Evolutionary conservation across 2,329 filamentous ascomycete genomes (phyloP), one percentile per base, ranked within the genome.

Genomic region (Penicillium sp.): DNA sequence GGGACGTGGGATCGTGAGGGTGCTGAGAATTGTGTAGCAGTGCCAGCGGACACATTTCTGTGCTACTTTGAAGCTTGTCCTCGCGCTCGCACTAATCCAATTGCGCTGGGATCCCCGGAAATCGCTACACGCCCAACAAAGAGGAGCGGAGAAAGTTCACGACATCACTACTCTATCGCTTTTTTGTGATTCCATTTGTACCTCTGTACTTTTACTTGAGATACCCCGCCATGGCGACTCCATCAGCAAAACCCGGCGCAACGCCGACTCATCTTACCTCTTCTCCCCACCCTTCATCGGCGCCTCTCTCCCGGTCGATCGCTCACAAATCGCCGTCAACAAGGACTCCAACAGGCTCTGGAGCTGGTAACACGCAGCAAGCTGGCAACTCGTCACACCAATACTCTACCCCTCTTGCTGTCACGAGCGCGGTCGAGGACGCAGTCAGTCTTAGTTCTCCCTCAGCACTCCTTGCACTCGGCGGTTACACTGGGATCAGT

Each of bases 291-390:
- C 66, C 65, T 7, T 58, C 65, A 17, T 63, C 60, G 32, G 60
- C 57, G 16, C 57, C 65, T 37, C 63, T 68, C 53, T 53, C 60
- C 27, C 58, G 58, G 15, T 59, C 64, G 16, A 52, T 69, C 13
- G 61, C 68, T 11, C 64, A 68, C 39, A 71, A 68, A 47, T 71
- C 67, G 5, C 67, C 67, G 2, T 68, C 67, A 4, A 64, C 60
- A 41, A 64, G 61, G 42, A 70, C 67, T 1, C 68, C 67, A 2
- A 66, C 67, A 14, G 64, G 56, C 9, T 65, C 64, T 18, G 59
- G 60, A 4, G 53, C 61, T 9, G 57, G 50, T 2, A 61, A 64
- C 39, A 44, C 42, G n/a, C 57, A 63, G 14, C 61, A 62, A 15
- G 50, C 52, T 27, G 61, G 61, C 43, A 40, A 52, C 4, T 63